A percentile compares a stretch with the other conserved stretches of the same genome.
Evolutionary conservation across 352 stramenopile species (phyloP).

Genomic region (Phytophthora tubulina): DNA sequence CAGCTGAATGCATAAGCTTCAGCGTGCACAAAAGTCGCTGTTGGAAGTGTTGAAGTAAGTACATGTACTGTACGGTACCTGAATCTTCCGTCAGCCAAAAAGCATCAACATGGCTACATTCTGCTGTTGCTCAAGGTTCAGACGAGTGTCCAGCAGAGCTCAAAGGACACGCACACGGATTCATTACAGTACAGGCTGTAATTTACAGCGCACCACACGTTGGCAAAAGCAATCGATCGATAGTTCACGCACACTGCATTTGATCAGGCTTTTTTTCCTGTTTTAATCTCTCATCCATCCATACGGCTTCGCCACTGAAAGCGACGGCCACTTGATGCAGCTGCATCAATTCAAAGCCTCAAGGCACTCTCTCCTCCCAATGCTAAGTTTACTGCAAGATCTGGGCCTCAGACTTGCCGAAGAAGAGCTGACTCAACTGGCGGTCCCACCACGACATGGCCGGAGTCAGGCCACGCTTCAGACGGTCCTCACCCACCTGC

Average conservation of each 20-base stretch:
- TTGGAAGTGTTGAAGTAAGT: too few relatives aligned
- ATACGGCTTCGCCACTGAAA: slow-evolving; percentile 5
- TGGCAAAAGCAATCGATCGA: slow-evolving; percentile 3
- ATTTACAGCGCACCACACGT: not conserved
- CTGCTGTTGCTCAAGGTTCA: not conserved
- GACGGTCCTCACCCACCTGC: slow-evolving; percentile 64
- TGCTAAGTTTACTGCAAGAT: slow-evolving; percentile 60
- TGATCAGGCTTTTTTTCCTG: slow-evolving; percentile 20
- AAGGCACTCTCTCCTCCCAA: slow-evolving; percentile 1
- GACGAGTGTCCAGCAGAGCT: not conserved
- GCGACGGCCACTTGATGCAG: slow-evolving; percentile 8
- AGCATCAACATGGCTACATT: slow-evolving; percentile 13
- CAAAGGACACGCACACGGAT: slow-evolving; percentile 12
- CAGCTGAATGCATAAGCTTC: too few relatives aligned
- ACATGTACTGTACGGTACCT: too few relatives aligned
- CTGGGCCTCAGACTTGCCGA: slow-evolving; percentile 82
- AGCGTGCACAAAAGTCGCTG: too few relatives aligned
- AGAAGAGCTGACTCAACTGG: slow-evolving; percentile 76
- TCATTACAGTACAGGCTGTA: not conserved
- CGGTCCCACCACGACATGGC: slow-evolving; percentile 69
- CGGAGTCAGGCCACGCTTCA: slow-evolving; percentile 60
- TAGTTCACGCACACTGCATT: slow-evolving; percentile 27
- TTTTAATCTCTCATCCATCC: slow-evolving; percentile 34
- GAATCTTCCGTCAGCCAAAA: too few relatives aligned
- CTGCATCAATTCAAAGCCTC: slow-evolving; percentile 8